These are phyloP conservation scores for Claviceps quebecensis DNA, from an alignment of 2,329 filamentous ascomycete genomes.

Conservation along the genomic window DNA sequence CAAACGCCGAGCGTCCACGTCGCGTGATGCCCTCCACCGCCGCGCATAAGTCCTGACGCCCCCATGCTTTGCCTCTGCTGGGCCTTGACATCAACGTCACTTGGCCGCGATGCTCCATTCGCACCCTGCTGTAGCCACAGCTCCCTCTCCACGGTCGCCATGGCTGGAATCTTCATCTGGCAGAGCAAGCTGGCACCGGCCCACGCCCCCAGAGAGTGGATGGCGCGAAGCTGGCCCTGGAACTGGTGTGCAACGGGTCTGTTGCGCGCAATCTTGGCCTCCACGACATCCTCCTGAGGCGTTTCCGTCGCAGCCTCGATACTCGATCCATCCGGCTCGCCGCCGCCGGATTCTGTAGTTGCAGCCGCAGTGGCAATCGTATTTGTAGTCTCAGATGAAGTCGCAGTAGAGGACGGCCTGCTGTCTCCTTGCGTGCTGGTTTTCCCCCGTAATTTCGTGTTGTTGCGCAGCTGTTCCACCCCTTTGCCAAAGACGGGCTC, in stretches of 20 bases:
- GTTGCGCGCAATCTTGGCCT: conserved; percentile 22
- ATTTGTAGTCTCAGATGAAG: conserved; percentile 9
- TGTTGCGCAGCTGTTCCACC: conserved; percentile 38
- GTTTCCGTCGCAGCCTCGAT: conserved; percentile 13
- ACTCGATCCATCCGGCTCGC: conserved; percentile 11
- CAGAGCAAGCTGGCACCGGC: conserved; percentile 57
- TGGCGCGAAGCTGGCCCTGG: conserved; percentile 47
- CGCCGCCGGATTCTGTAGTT: conserved; percentile 7
- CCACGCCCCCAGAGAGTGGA: conserved; percentile 62
- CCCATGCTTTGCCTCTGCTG: conserved; percentile 53
- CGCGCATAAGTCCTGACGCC: conserved; percentile 31
- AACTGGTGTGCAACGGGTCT: conserved; percentile 25
- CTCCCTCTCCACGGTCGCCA: conserved; percentile 58
- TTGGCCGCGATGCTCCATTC: conserved; percentile 43
- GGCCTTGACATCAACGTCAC: conserved; percentile 43
- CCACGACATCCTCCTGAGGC: conserved; percentile 18
- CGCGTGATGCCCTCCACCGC: conserved; percentile 24
- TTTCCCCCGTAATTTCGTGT: conserved; percentile 25
- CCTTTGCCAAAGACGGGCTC: conserved; percentile 59
- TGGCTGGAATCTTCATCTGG: conserved; percentile 52
- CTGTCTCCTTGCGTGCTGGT: conserved; percentile 9
- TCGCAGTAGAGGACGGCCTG: conserved; percentile 10
- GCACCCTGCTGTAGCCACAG: conserved; percentile 55
- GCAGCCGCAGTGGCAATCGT: conserved; percentile 5
- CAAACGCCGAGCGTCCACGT: conserved; percentile 51